Base-by-base conservation (phyloP, 768 basidiomycete species). In the Rhodotorula diobovata region DNA sequence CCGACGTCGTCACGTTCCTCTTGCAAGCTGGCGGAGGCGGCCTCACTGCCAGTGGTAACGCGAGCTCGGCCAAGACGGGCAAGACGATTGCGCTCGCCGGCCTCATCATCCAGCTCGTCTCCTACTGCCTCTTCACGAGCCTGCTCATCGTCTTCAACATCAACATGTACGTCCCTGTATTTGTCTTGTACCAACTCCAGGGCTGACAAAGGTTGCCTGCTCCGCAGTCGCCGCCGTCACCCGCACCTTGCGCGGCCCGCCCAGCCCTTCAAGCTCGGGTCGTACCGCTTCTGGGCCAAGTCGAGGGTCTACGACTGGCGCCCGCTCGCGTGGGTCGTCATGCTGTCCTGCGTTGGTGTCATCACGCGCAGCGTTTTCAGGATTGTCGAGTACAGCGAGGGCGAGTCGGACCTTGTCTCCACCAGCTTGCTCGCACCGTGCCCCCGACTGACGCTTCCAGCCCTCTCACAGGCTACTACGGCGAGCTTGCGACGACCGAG, bases 1-100 rank as follows among this genome's bases (percentile, higher is more conserved):
- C 12, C 25, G 75, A 76, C 56, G 66, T 72, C 32, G n/a, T 67
- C 32, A 76, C 75, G 4, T 76, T 76, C 55, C 32, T 58, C 16
- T 28, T 76, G 15, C 75, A 76, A n/a, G 67, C 53, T 1, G 25
- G 37, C 14, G 71, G 67, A 5, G 65, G 68, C 15, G 72, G 72
- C 2, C 12, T 60, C 6, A 53, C 51, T 1, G 51, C 51, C 15
- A 30, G n/a, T n/a, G 28, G 15, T n/a, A 25, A 55, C 57, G 20
- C 28, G 46, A 28, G 15, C 11, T 12, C 21, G 12, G n/a, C n/a
- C 4, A 30, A 11, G n/a, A 14, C n/a, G 15, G 51, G 51, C 51
- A 53, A 53, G 51, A 30, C 16, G 67, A 71, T 76, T 39, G 62
- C 75, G 0, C 66, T 76, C 21, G 63, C 66, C 48, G 75, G 75